Percentiles rank a stretch among this genome's conserved stretches.
These are phyloP conservation scores for Sungouiella blattae DNA, from an alignment of 805 yeast species.

Conservation along the genomic window DNA sequence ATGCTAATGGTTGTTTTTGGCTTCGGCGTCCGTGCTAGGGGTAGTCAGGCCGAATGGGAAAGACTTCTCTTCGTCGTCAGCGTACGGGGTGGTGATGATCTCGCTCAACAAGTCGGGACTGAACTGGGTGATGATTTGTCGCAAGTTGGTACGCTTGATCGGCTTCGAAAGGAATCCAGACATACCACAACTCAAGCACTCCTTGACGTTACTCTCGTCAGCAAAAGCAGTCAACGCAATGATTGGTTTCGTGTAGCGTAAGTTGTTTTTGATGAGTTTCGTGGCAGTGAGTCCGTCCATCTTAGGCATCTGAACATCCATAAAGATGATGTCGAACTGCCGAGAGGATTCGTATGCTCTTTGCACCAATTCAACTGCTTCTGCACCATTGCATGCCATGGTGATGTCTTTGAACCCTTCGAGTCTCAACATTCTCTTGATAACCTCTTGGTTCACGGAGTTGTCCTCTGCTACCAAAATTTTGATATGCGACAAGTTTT, in stretches of 20 bases:
- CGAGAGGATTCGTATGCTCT: conserved; percentile 39
- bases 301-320: conserved; percentile 98
- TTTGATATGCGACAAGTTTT: conserved; percentile 30
- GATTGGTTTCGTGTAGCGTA: conserved; percentile 66
- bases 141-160: conserved; percentile 64
- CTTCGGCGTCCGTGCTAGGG: too few relatives aligned
- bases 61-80: conserved; percentile 8
- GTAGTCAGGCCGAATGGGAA: too few relatives aligned
- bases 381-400: conserved; percentile 87
- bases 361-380: conserved; percentile 70
- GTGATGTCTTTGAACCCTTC: conserved; percentile 75
- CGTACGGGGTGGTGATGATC: conserved; percentile 30
- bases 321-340: conserved; percentile 71
- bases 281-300: conserved; percentile 89
- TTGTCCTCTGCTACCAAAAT: conserved; percentile 94
- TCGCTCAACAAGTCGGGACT: conserved; percentile 35
- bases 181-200: conserved; percentile 89
- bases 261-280: conserved; percentile 58
- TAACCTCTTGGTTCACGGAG: conserved; percentile 89
- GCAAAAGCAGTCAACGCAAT: conserved; percentile 96
- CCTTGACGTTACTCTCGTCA: conserved; percentile 83
- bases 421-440: conserved; percentile 77
- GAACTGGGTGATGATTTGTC: conserved; percentile 51
- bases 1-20: too few relatives aligned
- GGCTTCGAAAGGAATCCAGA: conserved; percentile 88